Conservation (phyloP, 2,329 filamentous ascomycete species). For the Ophiocordyceps polyrhachis-furcata region DNA sequence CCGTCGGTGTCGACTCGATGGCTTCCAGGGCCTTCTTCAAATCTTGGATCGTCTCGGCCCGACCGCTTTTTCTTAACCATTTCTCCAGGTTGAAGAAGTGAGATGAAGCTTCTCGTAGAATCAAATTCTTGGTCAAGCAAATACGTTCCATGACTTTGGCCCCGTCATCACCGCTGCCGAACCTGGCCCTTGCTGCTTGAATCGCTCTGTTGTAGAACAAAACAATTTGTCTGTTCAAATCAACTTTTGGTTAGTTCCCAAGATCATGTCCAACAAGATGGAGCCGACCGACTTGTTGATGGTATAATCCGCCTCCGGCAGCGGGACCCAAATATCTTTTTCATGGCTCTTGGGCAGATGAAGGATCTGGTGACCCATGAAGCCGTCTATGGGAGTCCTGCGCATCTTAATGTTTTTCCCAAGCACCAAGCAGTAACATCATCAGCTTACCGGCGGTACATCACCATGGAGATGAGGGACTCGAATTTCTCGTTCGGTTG, state of each 20-base stretch:
- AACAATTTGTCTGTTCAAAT: background rate
- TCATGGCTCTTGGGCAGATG: constrained; percentile 5
- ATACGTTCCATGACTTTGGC: background rate
- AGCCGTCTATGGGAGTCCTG: constrained; percentile 11
- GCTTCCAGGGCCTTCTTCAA: background rate
- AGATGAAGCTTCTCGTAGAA: constrained; percentile 8
- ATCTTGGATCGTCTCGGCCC: background rate
- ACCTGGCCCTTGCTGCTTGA: background rate
- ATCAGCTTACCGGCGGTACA: constrained; percentile 11
- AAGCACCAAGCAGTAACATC: background rate
- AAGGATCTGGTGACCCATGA: constrained; percentile 10
- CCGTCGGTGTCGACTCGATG: background rate
- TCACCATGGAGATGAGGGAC: constrained; percentile 6
- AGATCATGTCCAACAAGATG: background rate
- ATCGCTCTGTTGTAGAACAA: background rate
- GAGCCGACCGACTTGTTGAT: constrained; percentile 9
- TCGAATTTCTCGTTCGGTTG: constrained; percentile 6
- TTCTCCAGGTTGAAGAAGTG: constrained; percentile 13
- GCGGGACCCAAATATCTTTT: constrained; percentile 7
- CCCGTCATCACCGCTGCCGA: background rate
- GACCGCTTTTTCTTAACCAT: constrained; percentile 5
- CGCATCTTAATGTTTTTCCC: background rate
- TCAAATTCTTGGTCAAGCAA: background rate
- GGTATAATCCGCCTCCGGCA: constrained; percentile 9
- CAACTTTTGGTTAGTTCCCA: background rate